phyloP scores from a whole-genome alignment of 2,329 filamentous ascomycete species.

The Didymella exigua region DNA sequence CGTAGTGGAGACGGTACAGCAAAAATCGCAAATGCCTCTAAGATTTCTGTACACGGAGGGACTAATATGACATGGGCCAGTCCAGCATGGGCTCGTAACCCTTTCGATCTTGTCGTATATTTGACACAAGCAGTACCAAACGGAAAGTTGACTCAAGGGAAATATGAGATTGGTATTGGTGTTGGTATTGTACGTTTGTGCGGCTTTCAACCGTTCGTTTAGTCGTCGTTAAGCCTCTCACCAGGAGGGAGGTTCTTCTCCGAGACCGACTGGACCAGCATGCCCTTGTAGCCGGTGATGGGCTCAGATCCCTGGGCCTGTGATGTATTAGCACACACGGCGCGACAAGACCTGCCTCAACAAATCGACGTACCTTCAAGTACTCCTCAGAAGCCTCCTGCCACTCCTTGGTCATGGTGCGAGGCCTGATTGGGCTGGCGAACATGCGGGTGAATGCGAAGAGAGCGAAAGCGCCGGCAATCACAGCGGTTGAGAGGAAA shows the following conservation, averaged over 20 bases:
- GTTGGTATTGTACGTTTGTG: constrained; percentile 39
- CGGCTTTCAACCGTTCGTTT: constrained; percentile 29
- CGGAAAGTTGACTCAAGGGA: constrained; percentile 45
- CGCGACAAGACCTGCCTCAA: not conserved
- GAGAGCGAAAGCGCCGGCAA: constrained; percentile 69
- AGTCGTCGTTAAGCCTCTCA: constrained; percentile 42
- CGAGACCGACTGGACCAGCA: constrained; percentile 49
- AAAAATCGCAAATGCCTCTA: constrained; percentile 42
- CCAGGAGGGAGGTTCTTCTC: constrained; percentile 36
- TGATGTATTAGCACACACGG: constrained; percentile 23
- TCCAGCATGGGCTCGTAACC: constrained; percentile 31
- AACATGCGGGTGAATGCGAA: constrained; percentile 75
- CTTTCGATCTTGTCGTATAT: constrained; percentile 36
- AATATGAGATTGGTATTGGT: constrained; percentile 39
- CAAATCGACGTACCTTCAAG: constrained; percentile 72
- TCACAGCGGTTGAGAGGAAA: constrained; percentile 71
- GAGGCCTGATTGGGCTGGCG: constrained; percentile 68
- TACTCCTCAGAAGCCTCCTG: constrained; percentile 95
- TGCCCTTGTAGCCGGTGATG: constrained; percentile 49
- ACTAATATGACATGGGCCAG: constrained; percentile 46
- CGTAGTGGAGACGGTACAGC: constrained; percentile 22
- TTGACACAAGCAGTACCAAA: constrained; percentile 47
- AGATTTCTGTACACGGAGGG: constrained; percentile 47
- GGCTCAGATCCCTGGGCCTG: constrained; percentile 47
- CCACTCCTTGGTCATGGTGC: constrained; percentile 96